phyloP scores from a whole-genome alignment of 768 basidiomycete species.

The Rhizopogon sp. region DNA sequence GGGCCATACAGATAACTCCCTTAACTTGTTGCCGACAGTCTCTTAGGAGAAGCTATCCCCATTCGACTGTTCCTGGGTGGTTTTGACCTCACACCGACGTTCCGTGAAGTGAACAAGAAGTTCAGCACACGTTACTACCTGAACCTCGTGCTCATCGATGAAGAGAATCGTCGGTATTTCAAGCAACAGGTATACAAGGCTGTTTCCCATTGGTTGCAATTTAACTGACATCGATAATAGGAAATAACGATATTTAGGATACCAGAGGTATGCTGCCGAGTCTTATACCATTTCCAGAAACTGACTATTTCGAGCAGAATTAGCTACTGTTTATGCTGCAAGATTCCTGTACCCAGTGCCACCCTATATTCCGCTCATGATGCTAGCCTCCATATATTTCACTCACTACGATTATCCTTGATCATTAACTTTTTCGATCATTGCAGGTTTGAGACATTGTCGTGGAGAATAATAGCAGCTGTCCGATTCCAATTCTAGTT shows the following conservation, averaged over 20 bases:
- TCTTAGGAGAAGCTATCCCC: constrained; percentile 91
- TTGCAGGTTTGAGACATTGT: background rate
- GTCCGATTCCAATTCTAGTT: background rate
- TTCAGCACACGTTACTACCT: constrained; percentile 97
- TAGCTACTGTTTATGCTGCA: constrained; percentile 13
- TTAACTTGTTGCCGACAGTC: background rate
- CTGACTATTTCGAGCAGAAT: constrained; percentile 25
- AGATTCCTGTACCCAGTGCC: background rate
- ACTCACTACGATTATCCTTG: background rate
- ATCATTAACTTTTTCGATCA: background rate
- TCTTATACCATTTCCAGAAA: background rate
- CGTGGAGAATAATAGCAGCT: background rate
- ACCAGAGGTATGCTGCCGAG: constrained; percentile 57
- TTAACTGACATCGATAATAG: constrained; percentile 24
- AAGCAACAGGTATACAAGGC: constrained; percentile 74
- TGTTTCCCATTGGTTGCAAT: background rate
- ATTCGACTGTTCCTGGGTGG: constrained; percentile 97
- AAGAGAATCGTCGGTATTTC: constrained; percentile 97
- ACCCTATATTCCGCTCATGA: background rate
- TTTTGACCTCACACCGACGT: constrained; percentile 97
- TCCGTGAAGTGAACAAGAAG: constrained; percentile 99
- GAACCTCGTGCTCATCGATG: constrained; percentile 95
- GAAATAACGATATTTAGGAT: constrained; percentile 90
- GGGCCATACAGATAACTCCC: constrained; percentile 10
- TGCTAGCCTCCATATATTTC: background rate